These are phyloP conservation scores for Cyclostephanos invisitatus DNA, from an alignment of 108 stramenopile species.

Conservation along the genomic window DNA sequence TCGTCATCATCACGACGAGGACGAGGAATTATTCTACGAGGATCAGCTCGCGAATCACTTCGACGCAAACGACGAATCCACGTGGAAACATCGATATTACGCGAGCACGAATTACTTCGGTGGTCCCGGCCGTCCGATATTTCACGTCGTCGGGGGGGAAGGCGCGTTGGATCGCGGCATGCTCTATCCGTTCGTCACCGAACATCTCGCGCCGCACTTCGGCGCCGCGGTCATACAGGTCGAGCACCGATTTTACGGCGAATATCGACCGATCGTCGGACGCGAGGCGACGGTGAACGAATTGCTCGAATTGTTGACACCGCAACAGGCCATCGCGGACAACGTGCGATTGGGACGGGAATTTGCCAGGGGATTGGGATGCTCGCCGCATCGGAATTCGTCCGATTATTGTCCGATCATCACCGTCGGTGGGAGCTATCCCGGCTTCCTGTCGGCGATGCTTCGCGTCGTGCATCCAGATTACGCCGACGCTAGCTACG, in stretches of 20 bases:
- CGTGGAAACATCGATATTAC: conserved; percentile 77
- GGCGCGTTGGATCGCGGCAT: conserved; percentile 58
- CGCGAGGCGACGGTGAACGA: conserved; percentile 28
- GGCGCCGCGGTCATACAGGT: conserved; percentile 69
- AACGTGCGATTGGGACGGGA: conserved; percentile 27
- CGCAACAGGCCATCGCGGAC: conserved; percentile 70
- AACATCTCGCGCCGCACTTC: conserved; percentile 65
- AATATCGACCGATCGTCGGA: conserved; percentile 56
- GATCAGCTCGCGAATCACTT: conserved; percentile 68
- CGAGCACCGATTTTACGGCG: conserved; percentile 87
- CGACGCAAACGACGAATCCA: conserved; percentile 16
- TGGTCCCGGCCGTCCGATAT: conserved; percentile 77
- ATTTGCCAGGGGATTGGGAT: conserved; percentile 43
- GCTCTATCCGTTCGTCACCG: conserved; percentile 71
- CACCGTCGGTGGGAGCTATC: conserved; percentile 75
- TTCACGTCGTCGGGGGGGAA: conserved; percentile 81
- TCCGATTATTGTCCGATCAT: conserved; percentile 76
- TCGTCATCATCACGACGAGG: conserved; percentile 17
- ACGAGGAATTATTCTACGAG: conserved; percentile 48
- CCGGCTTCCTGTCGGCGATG: conserved; percentile 76
- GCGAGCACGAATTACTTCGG: conserved; percentile 45
- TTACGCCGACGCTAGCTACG: conserved; percentile 70
- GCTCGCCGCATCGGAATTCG: conserved; percentile 47
- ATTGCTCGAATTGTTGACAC: conserved; percentile 48
- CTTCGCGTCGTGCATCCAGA: conserved; percentile 66